phyloP scores from a whole-genome alignment of 805 yeast species.

The Myxozyma lipomycoides region DNA sequence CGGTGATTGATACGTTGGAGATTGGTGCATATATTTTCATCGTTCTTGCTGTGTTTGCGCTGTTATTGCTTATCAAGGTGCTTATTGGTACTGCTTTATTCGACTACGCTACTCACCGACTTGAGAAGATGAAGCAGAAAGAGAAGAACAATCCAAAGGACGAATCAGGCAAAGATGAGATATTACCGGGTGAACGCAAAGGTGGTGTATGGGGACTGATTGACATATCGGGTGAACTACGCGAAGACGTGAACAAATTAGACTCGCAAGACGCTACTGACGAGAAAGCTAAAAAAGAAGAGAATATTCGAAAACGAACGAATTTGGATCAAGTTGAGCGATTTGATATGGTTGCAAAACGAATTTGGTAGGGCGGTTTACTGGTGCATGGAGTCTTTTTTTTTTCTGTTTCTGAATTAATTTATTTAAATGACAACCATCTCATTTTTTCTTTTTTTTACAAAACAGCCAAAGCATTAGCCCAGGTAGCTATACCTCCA shows the following conservation, averaged over 20 bases:
- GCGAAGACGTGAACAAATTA: conserved; percentile 26
- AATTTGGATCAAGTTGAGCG: conserved; percentile 50
- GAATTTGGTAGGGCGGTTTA: conserved; percentile 68
- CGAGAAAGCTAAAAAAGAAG: conserved; percentile 24
- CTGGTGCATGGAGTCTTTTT: neutral
- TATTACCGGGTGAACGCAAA: conserved; percentile 27
- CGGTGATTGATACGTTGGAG: neutral
- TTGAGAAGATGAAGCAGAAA: conserved; percentile 4
- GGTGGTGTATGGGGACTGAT: conserved; percentile 27
- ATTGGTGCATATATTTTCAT: conserved; percentile 1
- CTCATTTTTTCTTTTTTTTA: neutral
- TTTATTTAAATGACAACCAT: neutral
- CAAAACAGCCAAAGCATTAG: conserved; percentile 42
- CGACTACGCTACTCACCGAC: conserved; percentile 13
- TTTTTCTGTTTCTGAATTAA: neutral
- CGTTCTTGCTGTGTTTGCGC: conserved; percentile 2
- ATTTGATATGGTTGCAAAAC: conserved; percentile 71
- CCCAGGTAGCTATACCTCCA: conserved; percentile 39
- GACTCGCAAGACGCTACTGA: conserved; percentile 27
- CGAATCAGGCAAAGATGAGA: conserved; percentile 30
- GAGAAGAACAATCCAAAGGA: conserved; percentile 2
- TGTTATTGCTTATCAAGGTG: conserved; percentile 15
- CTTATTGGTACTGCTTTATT: conserved; percentile 14
- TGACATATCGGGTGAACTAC: conserved; percentile 20
- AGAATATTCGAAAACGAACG: neutral